These are phyloP conservation scores for Ceratocystis alfenasii DNA, from an alignment of 2,329 filamentous ascomycete species.

Conservation along the genomic window DNA sequence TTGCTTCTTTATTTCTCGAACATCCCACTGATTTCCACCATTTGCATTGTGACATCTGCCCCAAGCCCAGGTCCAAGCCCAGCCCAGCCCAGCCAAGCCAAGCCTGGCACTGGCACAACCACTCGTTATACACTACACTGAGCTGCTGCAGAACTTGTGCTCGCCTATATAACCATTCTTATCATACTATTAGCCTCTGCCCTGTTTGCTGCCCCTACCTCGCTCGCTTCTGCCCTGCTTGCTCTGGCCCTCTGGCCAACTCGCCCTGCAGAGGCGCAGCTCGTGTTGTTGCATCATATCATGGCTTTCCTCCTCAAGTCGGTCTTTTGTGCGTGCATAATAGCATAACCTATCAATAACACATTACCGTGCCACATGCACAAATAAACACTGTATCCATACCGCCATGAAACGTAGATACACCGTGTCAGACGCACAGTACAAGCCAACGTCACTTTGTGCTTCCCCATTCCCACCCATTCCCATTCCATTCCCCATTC, in stretches of 20 bases:
- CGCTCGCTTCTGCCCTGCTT: too few relatives aligned
- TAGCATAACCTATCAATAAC: neutral
- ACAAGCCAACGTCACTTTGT: neutral
- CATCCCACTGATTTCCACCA: neutral
- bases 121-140: neutral
- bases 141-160: too few relatives aligned
- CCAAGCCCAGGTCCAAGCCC: neutral
- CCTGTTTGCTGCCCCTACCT: too few relatives aligned
- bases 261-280: conserved; percentile 8
- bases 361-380: neutral
- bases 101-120: neutral
- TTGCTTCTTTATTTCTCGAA: neutral
- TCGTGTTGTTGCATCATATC: neutral
- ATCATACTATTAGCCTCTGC: too few relatives aligned
- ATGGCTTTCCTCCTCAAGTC: neutral
- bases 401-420: too few relatives aligned
- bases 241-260: neutral
- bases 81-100: neutral
- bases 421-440: neutral
- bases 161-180: too few relatives aligned
- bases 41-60: neutral
- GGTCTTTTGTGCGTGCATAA: neutral
- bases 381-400: neutral
- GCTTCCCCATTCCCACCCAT: neutral
- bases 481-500: neutral